Evolutionary conservation across 1,284 basidiomycete genomes (phyloP), one percentile per base, ranked within the genome.

Genomic region (Somion occarium): DNA sequence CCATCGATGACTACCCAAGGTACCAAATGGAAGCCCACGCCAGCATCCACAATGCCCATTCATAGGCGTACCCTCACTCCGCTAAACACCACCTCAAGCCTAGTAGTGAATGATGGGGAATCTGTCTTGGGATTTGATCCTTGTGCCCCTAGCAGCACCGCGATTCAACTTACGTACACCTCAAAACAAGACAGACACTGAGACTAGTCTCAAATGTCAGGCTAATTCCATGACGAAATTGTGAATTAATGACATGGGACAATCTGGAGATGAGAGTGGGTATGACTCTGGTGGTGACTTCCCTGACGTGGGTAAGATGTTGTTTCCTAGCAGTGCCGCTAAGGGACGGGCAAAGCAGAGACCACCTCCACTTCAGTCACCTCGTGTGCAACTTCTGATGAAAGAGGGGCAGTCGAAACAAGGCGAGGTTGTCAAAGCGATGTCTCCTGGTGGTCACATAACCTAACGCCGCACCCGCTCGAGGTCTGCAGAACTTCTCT

Each of bases 401-500:
- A n/a, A n/a, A n/a, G 43, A 57, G 20, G 59, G 56, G 1, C 44
- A 55, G 23, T 51, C 46, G 34, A 62, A 60, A 49, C 63, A 63
- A 19, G 79, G 83, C 55, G 85, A 70, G 50, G 68, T 85, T 20
- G 81, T 73, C 2, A 83, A 84, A 57, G 80, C 81, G 0, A 71
- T 87, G 53, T 89, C 85, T 0, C 86, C 85, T 2, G 83, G 82
- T 20, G 85, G 85, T 0, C 87, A 87, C 63, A 69, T 88, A 51
- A 77, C 72, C 27, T 88, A 89, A 64, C 74, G 86, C 50, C 78
- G 84, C 15, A 84, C 85, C 2, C 78, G 82, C 15, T 80, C 83
- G 1, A 69, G 87, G 7, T 87, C 86, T 22, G 65, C 77, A 37
- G 85, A 88, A 59, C 64, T 88, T 39, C 70, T 80, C 7, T 74